Base-by-base conservation (phyloP, 768 basidiomycete species). In the Kwoniella sp. region DNA sequence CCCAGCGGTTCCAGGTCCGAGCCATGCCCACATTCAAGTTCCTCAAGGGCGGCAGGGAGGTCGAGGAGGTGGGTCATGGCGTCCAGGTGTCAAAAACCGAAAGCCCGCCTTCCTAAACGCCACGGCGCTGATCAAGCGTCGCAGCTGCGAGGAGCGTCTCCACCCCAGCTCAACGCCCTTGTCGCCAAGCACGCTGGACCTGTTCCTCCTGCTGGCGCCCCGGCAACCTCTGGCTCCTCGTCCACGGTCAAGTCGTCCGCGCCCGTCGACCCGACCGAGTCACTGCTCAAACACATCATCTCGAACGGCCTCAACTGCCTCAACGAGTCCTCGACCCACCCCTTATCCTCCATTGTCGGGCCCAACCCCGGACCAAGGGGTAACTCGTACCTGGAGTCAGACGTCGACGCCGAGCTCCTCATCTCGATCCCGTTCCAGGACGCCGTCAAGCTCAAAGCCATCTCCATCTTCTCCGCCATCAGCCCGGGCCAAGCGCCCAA, bases 1-100 rank as follows among this genome's bases (percentile, higher is more conserved):
- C 74, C 14, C 59, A 58, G 32, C 41, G 69, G 27, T 75, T 63
- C 59, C 44, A 46, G 23, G 54, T 75, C 19, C 27, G 55, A 8
- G 74, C 74, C 8, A 73, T 75, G 72, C 74, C 74, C 0, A 75
- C 74, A 0, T 75, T 75, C 62, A 68, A 71, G 47, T 73, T 73
- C 50, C 33, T 73, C 45, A 73, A 71, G 51, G 69, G 63, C 12
- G 72, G 72, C 5, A 34, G 62, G 26, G 68, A 73, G 54, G 60
- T 75, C 19, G 72, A 62, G 23, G 74, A 75, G 67, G 72, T 73
- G 23, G 50, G 58, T 52, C 11, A n/a, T n/a, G n/a, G n/a, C n/a
- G n/a, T n/a, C n/a, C n/a, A n/a, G n/a, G n/a, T n/a, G n/a, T n/a
- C n/a, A n/a, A n/a, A n/a, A n/a, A n/a, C n/a, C n/a, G 9, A 5